Conservation (phyloP, 2,329 filamentous ascomycete genomes). For the Sclerotinia trifoliorum region DNA sequence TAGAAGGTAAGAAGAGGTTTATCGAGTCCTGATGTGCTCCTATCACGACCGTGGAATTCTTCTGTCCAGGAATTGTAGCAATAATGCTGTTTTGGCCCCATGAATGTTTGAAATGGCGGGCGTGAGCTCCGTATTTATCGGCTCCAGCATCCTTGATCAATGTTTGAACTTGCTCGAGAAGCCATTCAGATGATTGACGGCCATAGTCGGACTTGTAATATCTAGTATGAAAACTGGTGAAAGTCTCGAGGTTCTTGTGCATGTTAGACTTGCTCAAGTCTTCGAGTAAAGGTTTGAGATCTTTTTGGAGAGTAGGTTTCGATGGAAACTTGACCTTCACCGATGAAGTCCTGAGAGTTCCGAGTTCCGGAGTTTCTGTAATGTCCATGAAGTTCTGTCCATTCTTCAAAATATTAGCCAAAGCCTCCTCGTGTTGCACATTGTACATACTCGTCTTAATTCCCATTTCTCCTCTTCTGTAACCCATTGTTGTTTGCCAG, state of each 20-base stretch:
- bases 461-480: constrained; percentile 96
- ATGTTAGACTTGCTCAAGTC: constrained; percentile 75
- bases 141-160: constrained; percentile 72
- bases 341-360: constrained; percentile 44
- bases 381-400: constrained; percentile 94
- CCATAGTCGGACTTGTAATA: constrained; percentile 81
- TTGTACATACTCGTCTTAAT: constrained; percentile 67
- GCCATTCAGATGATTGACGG: constrained; percentile 82
- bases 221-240: constrained; percentile 77
- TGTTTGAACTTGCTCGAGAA: constrained; percentile 70
- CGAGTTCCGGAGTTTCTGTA: constrained; percentile 69
- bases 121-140: constrained; percentile 62
- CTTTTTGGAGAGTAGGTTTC: constrained; percentile 62
- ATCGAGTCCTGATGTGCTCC: constrained; percentile 95
- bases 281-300: constrained; percentile 64
- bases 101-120: constrained; percentile 72
- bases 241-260: constrained; percentile 71
- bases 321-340: constrained; percentile 62
- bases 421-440: background rate
- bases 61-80: constrained; percentile 83
- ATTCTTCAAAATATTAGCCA: constrained; percentile 53
- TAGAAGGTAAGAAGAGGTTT: constrained; percentile 83
- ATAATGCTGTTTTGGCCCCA: constrained; percentile 94
- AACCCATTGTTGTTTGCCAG: constrained; percentile 80
- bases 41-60: constrained; percentile 80